Evolutionary conservation across 2,329 filamentous ascomycete species (phyloP).

Genomic region (Malbranchea cinnamomea): DNA sequence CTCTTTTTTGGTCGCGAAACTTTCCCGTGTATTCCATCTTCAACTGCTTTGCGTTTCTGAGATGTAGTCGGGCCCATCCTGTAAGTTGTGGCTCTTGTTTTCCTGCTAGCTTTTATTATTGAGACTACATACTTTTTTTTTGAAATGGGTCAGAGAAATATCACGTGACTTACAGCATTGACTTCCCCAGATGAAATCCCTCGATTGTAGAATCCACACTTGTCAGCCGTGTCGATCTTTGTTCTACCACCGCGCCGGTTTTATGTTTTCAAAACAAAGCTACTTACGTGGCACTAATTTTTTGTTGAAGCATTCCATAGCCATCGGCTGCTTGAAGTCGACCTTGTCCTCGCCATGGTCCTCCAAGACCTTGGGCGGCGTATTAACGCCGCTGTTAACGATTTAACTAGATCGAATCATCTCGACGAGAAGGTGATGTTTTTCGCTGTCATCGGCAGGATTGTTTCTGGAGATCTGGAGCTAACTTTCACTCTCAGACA

Average conservation of each 20-base stretch:
- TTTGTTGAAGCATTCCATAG: no score
- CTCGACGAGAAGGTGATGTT: conserved; percentile 76
- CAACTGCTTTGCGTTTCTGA: conserved; percentile 39
- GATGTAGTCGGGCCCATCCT: not conserved
- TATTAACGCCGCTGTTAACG: conserved; percentile 91
- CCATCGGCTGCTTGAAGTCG: no score
- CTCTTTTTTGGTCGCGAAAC: conserved; percentile 39
- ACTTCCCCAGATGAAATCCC: no score
- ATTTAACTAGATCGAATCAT: conserved; percentile 81
- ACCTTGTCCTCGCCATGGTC: conserved; percentile 69
- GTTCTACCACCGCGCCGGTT: no score
- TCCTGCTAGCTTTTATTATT: no score
- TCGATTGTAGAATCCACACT: no score
- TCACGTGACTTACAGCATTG: no score
- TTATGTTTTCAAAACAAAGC: no score
- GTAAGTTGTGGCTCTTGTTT: not conserved
- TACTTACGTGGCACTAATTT: no score
- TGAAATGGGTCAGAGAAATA: conserved; percentile 2
- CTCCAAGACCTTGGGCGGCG: conserved; percentile 96
- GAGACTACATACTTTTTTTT: conserved; percentile 1
- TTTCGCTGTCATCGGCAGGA: conserved; percentile 5
- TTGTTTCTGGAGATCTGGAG: conserved; percentile 8
- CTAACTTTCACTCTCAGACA: conserved; percentile 39
- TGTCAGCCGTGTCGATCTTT: no score
- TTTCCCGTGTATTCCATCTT: conserved; percentile 42